Evolutionary conservation across 2,329 filamentous ascomycete genomes (phyloP), one percentile per base, ranked within the genome.

Genomic region (Fonsecaea pedrosoi): DNA sequence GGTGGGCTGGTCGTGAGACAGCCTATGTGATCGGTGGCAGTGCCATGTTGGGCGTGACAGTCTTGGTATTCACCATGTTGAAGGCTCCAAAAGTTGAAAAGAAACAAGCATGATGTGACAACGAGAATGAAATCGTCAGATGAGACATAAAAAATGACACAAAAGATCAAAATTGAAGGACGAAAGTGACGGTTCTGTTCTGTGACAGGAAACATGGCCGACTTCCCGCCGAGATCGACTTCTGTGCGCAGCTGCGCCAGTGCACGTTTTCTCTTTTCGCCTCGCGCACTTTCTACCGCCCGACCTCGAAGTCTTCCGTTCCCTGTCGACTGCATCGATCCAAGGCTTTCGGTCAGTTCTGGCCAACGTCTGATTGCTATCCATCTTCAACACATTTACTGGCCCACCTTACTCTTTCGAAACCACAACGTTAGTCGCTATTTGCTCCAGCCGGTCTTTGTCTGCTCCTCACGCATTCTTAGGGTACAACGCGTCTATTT

Each of bases 1-100:
- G 95, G 95, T 99, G 95, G 95, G 94, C 92, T 6, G 95, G 95
- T 0, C 84, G 95, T 55, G 90, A 96, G 75, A 85, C 89, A 10
- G 95, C 95, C 1, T 99, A 98, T 78, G 84, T 83, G 0, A 84
- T 92, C 73, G 95, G 95, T 3, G 91, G 92, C 0, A 83, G 87
- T 12, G 93, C 92, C 4, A 96, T 98, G 82, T 78, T 91, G 4
- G 87, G 83, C 0, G 94, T 98, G 4, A 63, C 66, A 2, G 30
- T 40, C 30, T 32, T 68, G 15, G 63, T 70, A 3, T 53, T 70
- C 32, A 68, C 65, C 3, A 25, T 63, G 35, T 60, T 70, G 63
- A 68, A 67, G 59, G n/a, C 66, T n/a, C 68, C 68, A 25, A 54
- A 62, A 25, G 37, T 68, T 21, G 63, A 62, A 45, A 56, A 57